These are phyloP conservation scores for Xenoacremonium recifei DNA, from an alignment of 2,329 filamentous ascomycete species.

Conservation along the genomic window DNA sequence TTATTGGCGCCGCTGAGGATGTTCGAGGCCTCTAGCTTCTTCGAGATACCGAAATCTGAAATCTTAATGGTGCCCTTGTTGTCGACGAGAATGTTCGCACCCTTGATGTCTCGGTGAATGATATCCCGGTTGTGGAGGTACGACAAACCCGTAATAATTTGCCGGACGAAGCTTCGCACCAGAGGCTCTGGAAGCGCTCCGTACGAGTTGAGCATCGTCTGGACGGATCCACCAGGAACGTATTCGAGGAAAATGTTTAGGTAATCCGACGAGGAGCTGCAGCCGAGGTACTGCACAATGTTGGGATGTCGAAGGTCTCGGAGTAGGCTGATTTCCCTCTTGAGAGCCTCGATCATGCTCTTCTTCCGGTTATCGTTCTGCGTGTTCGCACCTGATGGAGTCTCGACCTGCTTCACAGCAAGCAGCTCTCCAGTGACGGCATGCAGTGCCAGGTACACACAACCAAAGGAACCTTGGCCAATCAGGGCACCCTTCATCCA, in stretches of 20 bases:
- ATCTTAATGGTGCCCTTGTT: constrained; percentile 99
- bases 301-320: constrained; percentile 94
- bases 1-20: constrained; percentile 69
- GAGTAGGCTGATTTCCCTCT: constrained; percentile 91
- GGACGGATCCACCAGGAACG: constrained; percentile 93
- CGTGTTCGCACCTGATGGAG: constrained; percentile 75
- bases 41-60: constrained; percentile 97
- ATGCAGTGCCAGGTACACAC: constrained; percentile 91
- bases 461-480: constrained; percentile 94
- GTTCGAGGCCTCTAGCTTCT: constrained; percentile 91
- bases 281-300: constrained; percentile 97
- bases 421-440: constrained; percentile 95
- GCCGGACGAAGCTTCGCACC: constrained; percentile 93
- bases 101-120: constrained; percentile 98
- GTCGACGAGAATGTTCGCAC: constrained; percentile 96
- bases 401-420: constrained; percentile 96
- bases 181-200: constrained; percentile 90
- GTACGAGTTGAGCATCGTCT: constrained; percentile 98
- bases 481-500: constrained; percentile 99
- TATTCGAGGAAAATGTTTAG: constrained; percentile 99
- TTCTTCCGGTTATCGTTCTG: constrained; percentile 90
- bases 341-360: constrained; percentile 95
- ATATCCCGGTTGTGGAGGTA: constrained; percentile 95
- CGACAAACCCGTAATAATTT: constrained; percentile 88
- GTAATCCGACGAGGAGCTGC: constrained; percentile 84